These are phyloP conservation scores for Gastrolobium bilobum DNA, from an alignment of 306 rosid species.

Conservation along the genomic window DNA sequence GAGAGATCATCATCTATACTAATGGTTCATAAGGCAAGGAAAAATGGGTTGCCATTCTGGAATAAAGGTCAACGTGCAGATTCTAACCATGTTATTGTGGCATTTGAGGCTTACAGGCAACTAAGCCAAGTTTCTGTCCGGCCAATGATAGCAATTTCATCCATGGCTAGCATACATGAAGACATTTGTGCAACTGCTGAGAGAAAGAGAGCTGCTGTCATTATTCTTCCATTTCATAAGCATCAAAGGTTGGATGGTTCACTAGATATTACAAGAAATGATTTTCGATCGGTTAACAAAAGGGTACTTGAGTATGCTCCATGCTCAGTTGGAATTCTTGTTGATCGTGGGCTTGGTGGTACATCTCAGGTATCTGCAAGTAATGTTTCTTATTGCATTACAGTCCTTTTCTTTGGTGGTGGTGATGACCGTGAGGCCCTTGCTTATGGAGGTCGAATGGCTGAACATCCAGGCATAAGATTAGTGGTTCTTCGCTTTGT, in stretches of 20 bases:
- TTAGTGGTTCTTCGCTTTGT: constrained; percentile 66
- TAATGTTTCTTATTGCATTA: constrained; percentile 66
- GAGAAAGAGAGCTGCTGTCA: constrained; percentile 66
- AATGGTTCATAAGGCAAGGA: constrained; percentile 84
- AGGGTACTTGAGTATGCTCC: constrained; percentile 80
- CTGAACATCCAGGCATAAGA: constrained; percentile 88
- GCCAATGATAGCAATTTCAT: constrained; percentile 88
- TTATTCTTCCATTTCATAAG: constrained; percentile 90
- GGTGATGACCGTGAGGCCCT: constrained; percentile 86
- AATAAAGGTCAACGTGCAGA: constrained; percentile 55
- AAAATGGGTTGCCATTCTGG: constrained; percentile 87
- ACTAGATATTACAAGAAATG: constrained; percentile 63
- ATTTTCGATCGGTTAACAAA: constrained; percentile 68
- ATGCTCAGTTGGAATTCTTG: constrained; percentile 84
- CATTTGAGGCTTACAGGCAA: constrained; percentile 78
- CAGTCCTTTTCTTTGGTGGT: constrained; percentile 90
- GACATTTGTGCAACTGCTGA: constrained; percentile 86
- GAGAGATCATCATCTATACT: constrained; percentile 89
- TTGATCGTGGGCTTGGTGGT: constrained; percentile 94
- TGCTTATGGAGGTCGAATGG: constrained; percentile 78
- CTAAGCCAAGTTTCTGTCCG: constrained; percentile 74
- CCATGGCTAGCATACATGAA: constrained; percentile 73
- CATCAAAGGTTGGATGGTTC: constrained; percentile 83
- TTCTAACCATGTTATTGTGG: constrained; percentile 63
- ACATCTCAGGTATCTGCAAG: constrained; percentile 73